These are phyloP conservation scores for Ceratobasidium sp. DNA, from an alignment of 1,284 basidiomycete species.

Conservation along the genomic window DNA sequence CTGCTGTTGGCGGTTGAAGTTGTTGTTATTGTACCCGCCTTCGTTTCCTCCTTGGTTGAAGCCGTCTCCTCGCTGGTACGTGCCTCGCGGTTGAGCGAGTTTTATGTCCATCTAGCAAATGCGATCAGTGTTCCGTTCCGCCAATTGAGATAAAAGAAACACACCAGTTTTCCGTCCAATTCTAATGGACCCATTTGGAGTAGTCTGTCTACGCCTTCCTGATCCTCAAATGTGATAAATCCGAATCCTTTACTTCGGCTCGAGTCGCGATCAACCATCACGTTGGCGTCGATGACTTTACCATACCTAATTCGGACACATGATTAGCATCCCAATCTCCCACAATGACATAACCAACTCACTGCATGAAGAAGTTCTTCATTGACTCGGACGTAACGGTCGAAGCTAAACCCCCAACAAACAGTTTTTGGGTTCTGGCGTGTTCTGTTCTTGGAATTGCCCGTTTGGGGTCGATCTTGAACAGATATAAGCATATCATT, in stretches of 20 bases:
- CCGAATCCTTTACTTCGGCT: constrained; percentile 97
- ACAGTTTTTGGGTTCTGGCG: constrained; percentile 89
- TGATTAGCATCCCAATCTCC: neutral
- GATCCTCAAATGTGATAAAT: constrained; percentile 91
- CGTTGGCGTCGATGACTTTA: constrained; percentile 93
- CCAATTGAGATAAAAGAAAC: constrained; percentile 46
- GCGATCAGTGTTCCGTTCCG: neutral
- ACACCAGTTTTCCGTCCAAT: constrained; percentile 89
- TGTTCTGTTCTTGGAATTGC: constrained; percentile 97
- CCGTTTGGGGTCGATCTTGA: constrained; percentile 97
- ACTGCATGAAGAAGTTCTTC: constrained; percentile 89
- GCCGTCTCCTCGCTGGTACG: constrained; percentile 67
- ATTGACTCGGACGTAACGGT: constrained; percentile 93
- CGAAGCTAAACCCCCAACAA: constrained; percentile 93
- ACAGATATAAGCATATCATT: constrained; percentile 2
- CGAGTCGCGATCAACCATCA: constrained; percentile 98
- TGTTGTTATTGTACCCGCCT: constrained; percentile 43
- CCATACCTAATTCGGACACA: constrained; percentile 57
- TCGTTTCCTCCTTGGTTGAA: constrained; percentile 37
- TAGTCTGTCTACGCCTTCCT: constrained; percentile 83
- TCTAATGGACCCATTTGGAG: constrained; percentile 85
- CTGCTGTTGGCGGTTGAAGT: constrained; percentile 25
- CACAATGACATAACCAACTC: constrained; percentile 43
- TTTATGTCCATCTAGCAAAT: constrained; percentile 95
- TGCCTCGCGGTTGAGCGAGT: constrained; percentile 80